phyloP scores from a whole-genome alignment of 805 yeast genomes.

The Saturnispora besseyi region DNA sequence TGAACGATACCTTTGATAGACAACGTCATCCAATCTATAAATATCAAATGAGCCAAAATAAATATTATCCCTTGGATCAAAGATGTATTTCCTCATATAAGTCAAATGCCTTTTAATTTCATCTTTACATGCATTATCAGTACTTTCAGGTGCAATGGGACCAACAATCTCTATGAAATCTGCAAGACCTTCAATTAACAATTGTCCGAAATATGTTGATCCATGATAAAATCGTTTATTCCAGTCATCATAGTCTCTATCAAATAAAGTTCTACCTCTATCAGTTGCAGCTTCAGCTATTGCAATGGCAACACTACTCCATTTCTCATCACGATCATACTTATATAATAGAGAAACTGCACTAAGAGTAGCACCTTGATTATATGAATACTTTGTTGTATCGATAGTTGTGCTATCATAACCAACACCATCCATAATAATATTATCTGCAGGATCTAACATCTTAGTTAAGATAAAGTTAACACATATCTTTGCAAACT shows the following conservation, averaged over 20 bases:
- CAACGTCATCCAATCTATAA: slow-evolving; percentile 40
- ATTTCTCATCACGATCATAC: slow-evolving; percentile 41
- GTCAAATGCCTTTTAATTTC: slow-evolving; percentile 47
- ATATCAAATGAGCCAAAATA: slow-evolving; percentile 56
- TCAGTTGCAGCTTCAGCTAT: slow-evolving; percentile 53
- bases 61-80: slow-evolving; percentile 49
- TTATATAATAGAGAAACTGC: slow-evolving; percentile 43
- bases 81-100: slow-evolving; percentile 47
- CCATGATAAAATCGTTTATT: slow-evolving; percentile 57
- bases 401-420: slow-evolving; percentile 36
- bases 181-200: slow-evolving; percentile 58
- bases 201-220: slow-evolving; percentile 51
- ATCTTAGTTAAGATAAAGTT: slow-evolving; percentile 48
- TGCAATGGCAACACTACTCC: slow-evolving; percentile 38
- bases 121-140: slow-evolving; percentile 24
- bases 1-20: slow-evolving; percentile 40
- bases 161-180: slow-evolving; percentile 41
- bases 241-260: slow-evolving; percentile 47
- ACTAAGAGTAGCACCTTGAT: slow-evolving; percentile 56
- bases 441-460: slow-evolving; percentile 44
- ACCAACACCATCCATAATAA: slow-evolving; percentile 54
- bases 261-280: slow-evolving; percentile 47
- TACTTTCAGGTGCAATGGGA: slow-evolving; percentile 28
- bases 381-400: slow-evolving; percentile 55
- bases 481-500: slow-evolving; percentile 51